Evolutionary conservation across 441 rosid genomes (phyloP), one percentile per base, ranked within the genome.

Genomic region (Iberis amara): DNA sequence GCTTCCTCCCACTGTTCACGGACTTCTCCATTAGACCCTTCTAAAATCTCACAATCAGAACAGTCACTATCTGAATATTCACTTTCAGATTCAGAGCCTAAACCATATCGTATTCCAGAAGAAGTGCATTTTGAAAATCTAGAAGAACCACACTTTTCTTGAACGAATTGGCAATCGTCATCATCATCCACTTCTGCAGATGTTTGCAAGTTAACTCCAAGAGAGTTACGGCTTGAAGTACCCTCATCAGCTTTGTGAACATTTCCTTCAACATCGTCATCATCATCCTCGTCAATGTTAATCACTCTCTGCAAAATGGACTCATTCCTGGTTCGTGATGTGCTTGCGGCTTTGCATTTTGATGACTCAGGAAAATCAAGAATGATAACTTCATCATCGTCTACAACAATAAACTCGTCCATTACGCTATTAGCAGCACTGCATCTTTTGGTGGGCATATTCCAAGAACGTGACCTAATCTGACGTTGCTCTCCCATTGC

Each of bases 31-130:
- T 11, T 39, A 46, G 87, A 72, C 58, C 68, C 85, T 57, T 82
- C 94, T 54, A 86, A 59, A 44, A 76, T 70, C 71, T 86, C 95
- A 73, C 83, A 83, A 64, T 89, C 97, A 68, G 92, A 85, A 36
- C 65, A 73, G 59, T 69, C 79, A 11, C 74, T 75, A 39, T 65
- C 81, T 0, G 73, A 74, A 10, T 68, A 61, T 44, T 69, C 71
- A 52, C 57, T 68, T 3, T 73, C 80, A 10, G 67, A 68, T 14
- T 76, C 73, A 9, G 73, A 60, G 60, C 55, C 56, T 45, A 83
- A 74, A 53, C 88, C 90, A 72, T 57, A 73, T 36, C 64, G 68
- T 52, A 63, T 68, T 68, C 73, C 66, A 28, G 64, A 15, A 14
- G 65, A 50, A 52, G 76, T 69, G 74, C 82, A 64, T 58, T 73